Conservation (phyloP, 345 rosid genomes). For the Streptanthus diversifolius region DNA sequence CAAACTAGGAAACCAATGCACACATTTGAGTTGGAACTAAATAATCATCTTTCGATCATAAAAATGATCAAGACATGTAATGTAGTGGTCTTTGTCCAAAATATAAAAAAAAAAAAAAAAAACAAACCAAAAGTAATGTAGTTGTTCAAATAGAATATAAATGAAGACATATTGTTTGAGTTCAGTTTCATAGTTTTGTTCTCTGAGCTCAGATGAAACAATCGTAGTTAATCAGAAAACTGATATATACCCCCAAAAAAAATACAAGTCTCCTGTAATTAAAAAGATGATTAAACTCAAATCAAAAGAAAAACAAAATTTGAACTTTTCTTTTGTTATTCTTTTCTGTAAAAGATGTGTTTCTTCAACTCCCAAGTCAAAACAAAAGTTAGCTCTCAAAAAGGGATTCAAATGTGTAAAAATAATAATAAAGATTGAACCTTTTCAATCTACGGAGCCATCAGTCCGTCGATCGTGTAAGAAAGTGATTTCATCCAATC, state of each 20-base stretch:
- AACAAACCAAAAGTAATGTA: too few relatives aligned
- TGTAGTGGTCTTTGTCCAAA: too few relatives aligned
- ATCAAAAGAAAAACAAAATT: not conserved
- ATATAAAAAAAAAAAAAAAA: too few relatives aligned
- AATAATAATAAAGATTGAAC: constrained; percentile 18
- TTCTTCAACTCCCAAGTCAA: constrained; percentile 14
- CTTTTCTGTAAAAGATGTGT: constrained; percentile 9
- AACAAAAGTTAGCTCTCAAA: constrained; percentile 21
- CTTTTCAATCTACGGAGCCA: constrained; percentile 67
- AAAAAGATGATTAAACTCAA: constrained; percentile 12
- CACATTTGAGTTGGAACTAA: too few relatives aligned
- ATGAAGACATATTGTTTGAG: too few relatives aligned
- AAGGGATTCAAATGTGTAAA: constrained; percentile 39
- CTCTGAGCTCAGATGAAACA: not conserved
- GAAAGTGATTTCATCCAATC: constrained; percentile 96
- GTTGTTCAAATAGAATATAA: too few relatives aligned
- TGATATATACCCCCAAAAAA: not conserved
- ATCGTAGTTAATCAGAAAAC: not conserved
- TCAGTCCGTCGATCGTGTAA: constrained; percentile 90
- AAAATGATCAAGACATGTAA: too few relatives aligned
- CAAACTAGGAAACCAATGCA: too few relatives aligned
- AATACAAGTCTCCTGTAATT: not conserved
- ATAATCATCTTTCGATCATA: too few relatives aligned
- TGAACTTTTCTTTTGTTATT: not conserved
- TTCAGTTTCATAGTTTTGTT: not conserved